Evolutionary conservation across 129 eudicot species (phyloP).

Genomic region (carrot (Daucus carota)): DH1_v3.0 NC_030385.2:30195501-30196000

Average conservation of each 20-base stretch:
- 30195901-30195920: background rate
- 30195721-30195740: background rate
- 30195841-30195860: too few species aligned
- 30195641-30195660: background rate
- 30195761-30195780: background rate
- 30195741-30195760: background rate
- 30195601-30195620: background rate
- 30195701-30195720: background rate
- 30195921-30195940: background rate
- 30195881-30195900: background rate
- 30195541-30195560: background rate
- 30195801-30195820: background rate
- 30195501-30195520: background rate
- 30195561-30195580: background rate
- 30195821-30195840: too few species aligned
- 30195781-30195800: background rate
- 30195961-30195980: background rate
- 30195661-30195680: background rate
- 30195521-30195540: background rate
- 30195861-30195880: too few species aligned
- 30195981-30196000: background rate
- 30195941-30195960: background rate
- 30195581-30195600: background rate
- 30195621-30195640: background rate
- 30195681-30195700: background rate